Conservation (phyloP, 2,329 filamentous ascomycete species). For the Colletotrichum australisinense region DNA sequence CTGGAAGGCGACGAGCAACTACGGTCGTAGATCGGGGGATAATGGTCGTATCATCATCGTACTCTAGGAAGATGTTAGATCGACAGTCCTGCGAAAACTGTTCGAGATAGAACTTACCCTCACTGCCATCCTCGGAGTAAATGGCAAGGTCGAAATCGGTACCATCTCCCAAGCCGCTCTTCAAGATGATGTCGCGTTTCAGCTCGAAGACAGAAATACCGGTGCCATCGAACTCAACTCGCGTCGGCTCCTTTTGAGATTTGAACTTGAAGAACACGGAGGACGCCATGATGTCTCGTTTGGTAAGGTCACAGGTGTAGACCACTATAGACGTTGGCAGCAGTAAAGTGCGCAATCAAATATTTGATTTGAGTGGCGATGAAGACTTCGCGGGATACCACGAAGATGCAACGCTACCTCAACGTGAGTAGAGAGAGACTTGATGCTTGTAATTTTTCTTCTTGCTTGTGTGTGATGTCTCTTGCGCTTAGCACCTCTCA, state of each 20-base stretch:
- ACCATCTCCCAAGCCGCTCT: constrained; percentile 93
- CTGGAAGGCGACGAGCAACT: constrained; percentile 87
- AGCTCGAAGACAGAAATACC: constrained; percentile 98
- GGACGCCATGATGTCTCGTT: constrained; percentile 78
- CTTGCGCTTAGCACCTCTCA: constrained; percentile 46
- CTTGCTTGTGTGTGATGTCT: constrained; percentile 36
- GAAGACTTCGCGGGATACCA: constrained; percentile 17
- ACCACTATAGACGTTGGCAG: constrained; percentile 17
- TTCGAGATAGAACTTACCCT: constrained; percentile 72
- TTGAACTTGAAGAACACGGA: constrained; percentile 99
- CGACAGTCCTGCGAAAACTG: not conserved
- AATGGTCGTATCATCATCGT: constrained; percentile 97
- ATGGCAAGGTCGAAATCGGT: constrained; percentile 97
- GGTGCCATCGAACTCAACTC: constrained; percentile 96
- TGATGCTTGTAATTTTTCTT: constrained; percentile 41
- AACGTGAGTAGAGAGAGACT: constrained; percentile 33
- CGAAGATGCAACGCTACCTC: constrained; percentile 27
- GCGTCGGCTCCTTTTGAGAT: constrained; percentile 93
- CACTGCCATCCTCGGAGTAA: constrained; percentile 89
- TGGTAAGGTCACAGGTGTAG: constrained; percentile 16
- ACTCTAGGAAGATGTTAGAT: constrained; percentile 70
- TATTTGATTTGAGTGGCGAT: constrained; percentile 8
- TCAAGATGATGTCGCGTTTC: constrained; percentile 97
- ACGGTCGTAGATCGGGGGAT: constrained; percentile 96
- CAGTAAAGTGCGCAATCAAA: not conserved